Conservation (phyloP, 495 filamentous ascomycete species). For the Bacidia gigantensis region DNA sequence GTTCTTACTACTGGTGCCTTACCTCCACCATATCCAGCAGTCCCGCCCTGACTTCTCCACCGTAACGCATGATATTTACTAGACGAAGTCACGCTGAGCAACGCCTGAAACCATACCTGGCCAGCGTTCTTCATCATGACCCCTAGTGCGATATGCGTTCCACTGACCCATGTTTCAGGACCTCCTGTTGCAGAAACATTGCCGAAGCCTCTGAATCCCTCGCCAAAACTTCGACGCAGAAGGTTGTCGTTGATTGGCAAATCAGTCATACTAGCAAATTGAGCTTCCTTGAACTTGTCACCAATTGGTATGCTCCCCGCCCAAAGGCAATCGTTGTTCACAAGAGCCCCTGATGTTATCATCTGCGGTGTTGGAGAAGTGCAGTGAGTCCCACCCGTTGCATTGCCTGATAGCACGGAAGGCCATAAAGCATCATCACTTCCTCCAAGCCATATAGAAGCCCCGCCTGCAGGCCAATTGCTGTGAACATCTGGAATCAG, state of each 20-base stretch:
- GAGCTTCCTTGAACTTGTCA: constrained; percentile 3
- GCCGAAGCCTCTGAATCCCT: background rate
- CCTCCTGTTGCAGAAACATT: background rate
- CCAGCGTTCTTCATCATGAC: constrained; percentile 3
- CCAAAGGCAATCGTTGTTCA: constrained; percentile 3
- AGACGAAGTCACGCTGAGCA: constrained; percentile 1
- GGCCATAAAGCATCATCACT: constrained; percentile 5
- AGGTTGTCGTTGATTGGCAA: constrained; percentile 3
- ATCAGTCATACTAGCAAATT: background rate
- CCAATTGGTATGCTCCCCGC: constrained; percentile 2
- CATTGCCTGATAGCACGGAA: background rate
- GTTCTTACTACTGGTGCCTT: constrained; percentile 4
- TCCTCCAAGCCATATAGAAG: constrained; percentile 7
- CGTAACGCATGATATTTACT: constrained; percentile 4
- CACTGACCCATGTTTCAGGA: constrained; percentile 10
- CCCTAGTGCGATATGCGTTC: constrained; percentile 4
- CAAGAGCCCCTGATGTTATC: background rate
- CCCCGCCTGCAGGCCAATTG: constrained; percentile 9
- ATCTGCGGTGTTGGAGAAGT: background rate
- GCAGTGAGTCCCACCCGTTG: constrained; percentile 5
- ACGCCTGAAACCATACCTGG: constrained; percentile 3
- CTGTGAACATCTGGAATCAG: background rate
- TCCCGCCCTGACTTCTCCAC: constrained; percentile 3
- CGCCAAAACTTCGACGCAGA: background rate
- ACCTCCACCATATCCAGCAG: constrained; percentile 1